Evolutionary conservation across 2,329 filamentous ascomycete species (phyloP), one percentile per base, ranked within the genome.

Genomic region (Sarocladium oryzae): DNA sequence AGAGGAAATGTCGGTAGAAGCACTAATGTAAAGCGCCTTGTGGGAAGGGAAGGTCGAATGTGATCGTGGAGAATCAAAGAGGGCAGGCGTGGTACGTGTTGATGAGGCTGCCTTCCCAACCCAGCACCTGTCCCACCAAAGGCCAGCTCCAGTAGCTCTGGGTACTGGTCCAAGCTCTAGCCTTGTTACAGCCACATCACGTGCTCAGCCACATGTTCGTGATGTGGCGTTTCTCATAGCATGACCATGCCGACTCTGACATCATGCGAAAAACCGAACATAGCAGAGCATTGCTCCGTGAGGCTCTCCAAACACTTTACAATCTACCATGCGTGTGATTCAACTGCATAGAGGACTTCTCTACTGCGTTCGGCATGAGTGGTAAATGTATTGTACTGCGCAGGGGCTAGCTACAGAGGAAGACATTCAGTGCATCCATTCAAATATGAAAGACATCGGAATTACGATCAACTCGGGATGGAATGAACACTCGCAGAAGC

Each of bases 1-100:
- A 41, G 51, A 40, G 33, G 54, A 52, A 46, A 48, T 53, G 57
- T 52, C 56, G 50, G n/a, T 9, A 13, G 10, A 15, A 15, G 6
- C 26, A 8, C n/a, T 7, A 11, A 15, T 43, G 7, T 6, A 43
- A 9, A 23, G 13, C 10, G n/a, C 21, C 40, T 43, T 23, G 40
- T 26, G 21, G 40, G 13, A 28, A 50, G 24, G 37, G 38, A 41
- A 49, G 49, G 55, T 43, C 28, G 26, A 24, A 45, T 36, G 52
- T 40, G 52, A 32, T 45, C 46, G 41, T 30, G 30, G 49, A 32
- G 46, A 28, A 8, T 28, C n/a, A 21, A 32, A 37, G 46, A 18
- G 26, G 18, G 20, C 33, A 7, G 43, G 30, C 18, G 43, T 36
- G 21, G 46, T 49, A 49, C 46, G 46, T 37, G 32, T 49, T 49